phyloP scores from a whole-genome alignment of 2,329 filamentous ascomycete species.

The Colletotrichum higginsianum region DNA sequence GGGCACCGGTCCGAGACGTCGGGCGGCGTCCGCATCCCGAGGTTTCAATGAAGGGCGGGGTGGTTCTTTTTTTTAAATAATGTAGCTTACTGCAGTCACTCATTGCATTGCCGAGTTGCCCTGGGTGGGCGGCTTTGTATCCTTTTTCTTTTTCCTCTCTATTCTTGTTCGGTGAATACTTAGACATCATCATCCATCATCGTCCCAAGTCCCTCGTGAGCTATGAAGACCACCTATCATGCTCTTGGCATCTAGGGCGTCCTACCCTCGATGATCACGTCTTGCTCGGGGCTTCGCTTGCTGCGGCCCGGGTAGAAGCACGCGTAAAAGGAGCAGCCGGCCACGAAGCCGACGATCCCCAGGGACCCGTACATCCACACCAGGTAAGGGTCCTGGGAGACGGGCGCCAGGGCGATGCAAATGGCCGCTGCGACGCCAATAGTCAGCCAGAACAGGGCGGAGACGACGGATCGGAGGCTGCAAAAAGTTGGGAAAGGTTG shows the following conservation, averaged over 20 bases:
- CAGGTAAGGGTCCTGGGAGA: slow-evolving; percentile 75
- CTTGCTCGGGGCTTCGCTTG: background rate
- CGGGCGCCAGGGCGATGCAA: slow-evolving; percentile 72
- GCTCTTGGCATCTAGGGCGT: background rate
- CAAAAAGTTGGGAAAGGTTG: background rate
- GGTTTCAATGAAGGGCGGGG: background rate
- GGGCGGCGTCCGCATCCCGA: background rate
- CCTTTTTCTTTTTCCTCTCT: background rate
- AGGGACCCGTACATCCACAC: slow-evolving; percentile 77
- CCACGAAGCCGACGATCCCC: slow-evolving; percentile 62
- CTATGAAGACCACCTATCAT: too few relatives aligned
- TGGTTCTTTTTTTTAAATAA: background rate
- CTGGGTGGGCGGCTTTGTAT: background rate
- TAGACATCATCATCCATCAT: too few relatives aligned
- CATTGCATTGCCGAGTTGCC: slow-evolving; percentile 13
- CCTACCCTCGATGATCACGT: background rate
- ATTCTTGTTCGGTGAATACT: background rate
- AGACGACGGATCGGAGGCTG: slow-evolving; percentile 35
- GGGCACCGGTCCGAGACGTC: background rate
- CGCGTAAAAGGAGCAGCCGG: slow-evolving; percentile 67
- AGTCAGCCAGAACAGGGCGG: slow-evolving; percentile 62
- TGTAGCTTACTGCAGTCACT: slow-evolving; percentile 2
- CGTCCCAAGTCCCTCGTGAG: background rate
- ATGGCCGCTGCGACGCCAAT: slow-evolving; percentile 59
- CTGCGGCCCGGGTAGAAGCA: slow-evolving; percentile 18